Conservation (phyloP, 306 rosid genomes). For the Pueraria montana region DNA sequence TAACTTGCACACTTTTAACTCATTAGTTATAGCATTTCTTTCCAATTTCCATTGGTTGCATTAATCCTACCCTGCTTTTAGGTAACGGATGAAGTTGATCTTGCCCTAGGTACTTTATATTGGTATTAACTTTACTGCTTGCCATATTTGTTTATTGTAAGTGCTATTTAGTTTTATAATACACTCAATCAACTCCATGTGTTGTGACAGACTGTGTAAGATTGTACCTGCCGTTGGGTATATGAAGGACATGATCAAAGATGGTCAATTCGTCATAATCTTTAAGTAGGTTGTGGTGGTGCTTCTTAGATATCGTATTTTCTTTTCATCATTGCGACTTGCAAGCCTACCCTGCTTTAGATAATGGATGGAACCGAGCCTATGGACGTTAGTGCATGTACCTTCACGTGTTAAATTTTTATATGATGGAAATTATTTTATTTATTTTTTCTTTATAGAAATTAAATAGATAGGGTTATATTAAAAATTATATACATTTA, state of each 20-base stretch:
- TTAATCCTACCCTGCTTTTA: background rate
- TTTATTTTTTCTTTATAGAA: no score
- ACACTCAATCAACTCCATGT: background rate
- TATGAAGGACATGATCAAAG: background rate
- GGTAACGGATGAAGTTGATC: background rate
- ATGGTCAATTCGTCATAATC: background rate
- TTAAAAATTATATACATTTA: no score
- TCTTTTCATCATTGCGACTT: background rate
- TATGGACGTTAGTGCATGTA: background rate
- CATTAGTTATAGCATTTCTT: background rate
- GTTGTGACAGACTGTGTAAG: background rate
- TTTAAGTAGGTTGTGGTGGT: background rate
- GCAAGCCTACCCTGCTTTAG: background rate
- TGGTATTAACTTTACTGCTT: constrained; percentile 8
- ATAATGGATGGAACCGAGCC: background rate
- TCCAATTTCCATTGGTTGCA: background rate
- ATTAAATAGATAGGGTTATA: no score
- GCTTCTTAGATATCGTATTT: background rate
- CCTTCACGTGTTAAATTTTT: no score
- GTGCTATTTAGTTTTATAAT: background rate
- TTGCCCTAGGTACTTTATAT: background rate
- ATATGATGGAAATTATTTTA: no score
- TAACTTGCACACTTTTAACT: background rate
- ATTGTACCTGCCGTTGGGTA: background rate
- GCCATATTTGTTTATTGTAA: background rate